Conservation (phyloP, 768 basidiomycete species). For the Boletus reticuloceps region DNA sequence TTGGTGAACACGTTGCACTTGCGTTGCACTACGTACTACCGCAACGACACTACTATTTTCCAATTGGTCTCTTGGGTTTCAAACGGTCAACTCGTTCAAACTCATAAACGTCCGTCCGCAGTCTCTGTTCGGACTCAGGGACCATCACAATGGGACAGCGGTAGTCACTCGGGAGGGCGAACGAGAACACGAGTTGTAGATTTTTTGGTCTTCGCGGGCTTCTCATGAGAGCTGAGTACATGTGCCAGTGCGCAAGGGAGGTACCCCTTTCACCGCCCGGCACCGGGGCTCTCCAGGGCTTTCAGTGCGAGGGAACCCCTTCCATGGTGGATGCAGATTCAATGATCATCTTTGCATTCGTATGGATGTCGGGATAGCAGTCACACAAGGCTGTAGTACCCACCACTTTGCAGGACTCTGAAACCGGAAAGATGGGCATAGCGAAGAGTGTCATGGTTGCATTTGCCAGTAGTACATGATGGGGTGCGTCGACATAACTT, state of each 20-base stretch:
- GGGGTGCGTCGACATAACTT: conserved; percentile 15
- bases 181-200: too few relatives aligned
- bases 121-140: too few relatives aligned
- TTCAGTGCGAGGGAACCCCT: neutral
- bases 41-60: neutral
- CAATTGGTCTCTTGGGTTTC: too few relatives aligned
- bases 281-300: neutral
- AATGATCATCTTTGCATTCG: neutral
- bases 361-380: neutral
- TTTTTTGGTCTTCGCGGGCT: too few relatives aligned
- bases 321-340: neutral
- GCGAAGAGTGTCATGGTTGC: conserved; percentile 12
- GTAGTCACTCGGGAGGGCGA: too few relatives aligned
- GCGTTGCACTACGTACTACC: conserved; percentile 6
- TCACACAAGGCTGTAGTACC: too few relatives aligned
- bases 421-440: neutral
- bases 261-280: too few relatives aligned
- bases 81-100: too few relatives aligned
- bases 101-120: too few relatives aligned
- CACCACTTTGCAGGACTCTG: neutral
- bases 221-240: too few relatives aligned
- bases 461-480: conserved; percentile 27
- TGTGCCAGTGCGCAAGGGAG: too few relatives aligned
- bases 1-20: conserved; percentile 16
- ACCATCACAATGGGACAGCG: too few relatives aligned